A percentile compares a stretch with the other conserved stretches of the same genome.
phyloP scores from a whole-genome alignment of 1,284 basidiomycete genomes.

The Cryptococcus sp. region DNA sequence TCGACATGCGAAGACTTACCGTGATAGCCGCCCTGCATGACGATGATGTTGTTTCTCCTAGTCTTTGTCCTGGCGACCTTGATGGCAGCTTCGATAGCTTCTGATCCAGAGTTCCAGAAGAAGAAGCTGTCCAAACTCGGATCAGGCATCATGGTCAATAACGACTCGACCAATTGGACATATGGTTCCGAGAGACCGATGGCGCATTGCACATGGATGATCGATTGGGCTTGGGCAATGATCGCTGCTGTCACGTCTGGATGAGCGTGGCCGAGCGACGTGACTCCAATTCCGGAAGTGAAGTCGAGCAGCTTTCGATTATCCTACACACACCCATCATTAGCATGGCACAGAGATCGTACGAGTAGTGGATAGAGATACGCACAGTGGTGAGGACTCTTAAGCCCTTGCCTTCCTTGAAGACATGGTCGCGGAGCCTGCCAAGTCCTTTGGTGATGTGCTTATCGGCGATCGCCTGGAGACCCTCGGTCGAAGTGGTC shows the following conservation, averaged over 20 bases:
- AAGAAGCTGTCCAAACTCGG: constrained; percentile 67
- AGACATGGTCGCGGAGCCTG: constrained; percentile 62
- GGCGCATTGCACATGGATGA: constrained; percentile 71
- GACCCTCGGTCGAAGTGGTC: constrained; percentile 27
- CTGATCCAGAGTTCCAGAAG: constrained; percentile 76
- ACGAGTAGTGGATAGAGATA: neutral
- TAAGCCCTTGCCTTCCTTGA: constrained; percentile 74
- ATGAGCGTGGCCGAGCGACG: constrained; percentile 66
- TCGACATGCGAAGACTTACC: constrained; percentile 52
- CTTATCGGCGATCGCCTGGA: constrained; percentile 35
- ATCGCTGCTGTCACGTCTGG: constrained; percentile 82
- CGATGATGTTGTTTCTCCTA: constrained; percentile 80
- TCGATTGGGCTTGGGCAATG: constrained; percentile 76
- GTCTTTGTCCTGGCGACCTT: constrained; percentile 69
- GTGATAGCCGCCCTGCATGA: constrained; percentile 86
- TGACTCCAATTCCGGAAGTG: constrained; percentile 70
- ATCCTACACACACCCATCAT: constrained; percentile 53
- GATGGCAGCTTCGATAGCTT: constrained; percentile 48
- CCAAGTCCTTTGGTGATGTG: constrained; percentile 46
- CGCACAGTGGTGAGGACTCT: constrained; percentile 59
- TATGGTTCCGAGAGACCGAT: constrained; percentile 66
- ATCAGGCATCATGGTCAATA: constrained; percentile 43
- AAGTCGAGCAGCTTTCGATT: constrained; percentile 76
- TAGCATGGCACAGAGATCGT: neutral
- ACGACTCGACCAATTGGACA: constrained; percentile 64